Base-by-base conservation (phyloP, 106 monocot species). In the Dioscorea alata region DNA sequence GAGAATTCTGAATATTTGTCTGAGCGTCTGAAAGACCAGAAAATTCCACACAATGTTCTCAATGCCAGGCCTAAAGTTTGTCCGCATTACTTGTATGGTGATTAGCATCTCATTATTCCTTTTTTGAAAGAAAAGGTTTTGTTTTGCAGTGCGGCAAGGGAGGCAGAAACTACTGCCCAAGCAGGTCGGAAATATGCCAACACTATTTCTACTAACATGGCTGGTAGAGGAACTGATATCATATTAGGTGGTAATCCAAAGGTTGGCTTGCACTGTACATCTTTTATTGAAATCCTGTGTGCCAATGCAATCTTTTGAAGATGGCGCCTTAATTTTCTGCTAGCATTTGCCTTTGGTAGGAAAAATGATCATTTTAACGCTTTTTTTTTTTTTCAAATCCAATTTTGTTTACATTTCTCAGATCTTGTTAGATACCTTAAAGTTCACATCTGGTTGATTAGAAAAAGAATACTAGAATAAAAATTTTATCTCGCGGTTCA, bases 201-300 rank as follows among this genome's bases (percentile, higher is more conserved):
- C 81, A 99, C 97, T n/a, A 99, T 99, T 71, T 92, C 97, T 53
- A 99, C 97, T 23, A 99, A 99, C 67, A 99, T 99, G 97, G 97
- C 97, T 79, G 97, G 97, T 48, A 80, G 97, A 73, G 97, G 97
- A 71, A 99, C 97, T 73, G 97, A 99, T 83, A 99, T 99, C 65
- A 99, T 99, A 64, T 76, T 99, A 33, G 97, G 97, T 64, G 97
- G 97, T 66, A 99, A 99, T 64, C 89, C 92, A 23, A 99, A 99
- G 78, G 97, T 99, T 65, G 13, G 33, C 49, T 50, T 65, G 24
- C 68, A 12, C 4, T 42, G 6, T 42, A 42, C 9, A 42, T 42
- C 42, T 42, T 1, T 42, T 42, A 42, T 42, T 42, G 42, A 10
- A 42, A 42, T 42, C 42, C 42, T 42, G 6, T 42, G 42, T 42